Conservation (phyloP, 371 early-diverging fungal species). For the Racocetra persica region DNA sequence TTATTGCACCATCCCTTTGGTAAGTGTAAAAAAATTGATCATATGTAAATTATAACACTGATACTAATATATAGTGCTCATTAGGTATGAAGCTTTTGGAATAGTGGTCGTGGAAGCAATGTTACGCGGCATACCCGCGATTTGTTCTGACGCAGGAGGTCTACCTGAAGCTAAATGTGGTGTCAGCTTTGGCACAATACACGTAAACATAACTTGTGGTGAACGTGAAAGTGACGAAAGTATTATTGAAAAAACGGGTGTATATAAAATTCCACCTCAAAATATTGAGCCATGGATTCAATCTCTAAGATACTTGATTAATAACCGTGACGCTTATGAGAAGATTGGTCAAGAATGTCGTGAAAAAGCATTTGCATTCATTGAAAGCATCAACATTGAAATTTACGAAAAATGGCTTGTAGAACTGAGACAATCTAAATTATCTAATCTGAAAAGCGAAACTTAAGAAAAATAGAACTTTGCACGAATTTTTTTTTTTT, state of each 20-base stretch:
- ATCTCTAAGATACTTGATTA: neutral
- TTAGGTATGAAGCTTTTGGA: conserved; percentile 34
- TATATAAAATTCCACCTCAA: conserved; percentile 23
- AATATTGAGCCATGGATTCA: conserved; percentile 16
- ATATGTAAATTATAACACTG: neutral
- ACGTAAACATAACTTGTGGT: conserved; percentile 10
- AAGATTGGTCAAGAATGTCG: conserved; percentile 16
- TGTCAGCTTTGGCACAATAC: neutral
- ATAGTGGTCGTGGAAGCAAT: conserved; percentile 24
- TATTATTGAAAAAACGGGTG: neutral
- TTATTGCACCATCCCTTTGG: conserved; percentile 28
- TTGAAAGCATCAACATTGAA: neutral
- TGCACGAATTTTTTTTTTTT: too few species aligned
- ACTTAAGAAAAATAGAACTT: neutral
- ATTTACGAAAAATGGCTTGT: conserved; percentile 20
- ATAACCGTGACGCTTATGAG: conserved; percentile 5
- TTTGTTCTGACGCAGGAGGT: conserved; percentile 15
- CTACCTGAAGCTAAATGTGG: conserved; percentile 32
- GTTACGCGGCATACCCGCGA: conserved; percentile 22
- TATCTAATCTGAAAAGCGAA: neutral
- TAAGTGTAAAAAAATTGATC: neutral
- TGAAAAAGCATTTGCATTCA: neutral
- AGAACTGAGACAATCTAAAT: neutral
- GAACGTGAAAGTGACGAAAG: neutral
- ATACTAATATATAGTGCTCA: neutral